A percentile compares a stretch with the other conserved stretches of the same genome.
Conservation (phyloP, 768 basidiomycete genomes). For the Sporobolomyces phaffii region DNA sequence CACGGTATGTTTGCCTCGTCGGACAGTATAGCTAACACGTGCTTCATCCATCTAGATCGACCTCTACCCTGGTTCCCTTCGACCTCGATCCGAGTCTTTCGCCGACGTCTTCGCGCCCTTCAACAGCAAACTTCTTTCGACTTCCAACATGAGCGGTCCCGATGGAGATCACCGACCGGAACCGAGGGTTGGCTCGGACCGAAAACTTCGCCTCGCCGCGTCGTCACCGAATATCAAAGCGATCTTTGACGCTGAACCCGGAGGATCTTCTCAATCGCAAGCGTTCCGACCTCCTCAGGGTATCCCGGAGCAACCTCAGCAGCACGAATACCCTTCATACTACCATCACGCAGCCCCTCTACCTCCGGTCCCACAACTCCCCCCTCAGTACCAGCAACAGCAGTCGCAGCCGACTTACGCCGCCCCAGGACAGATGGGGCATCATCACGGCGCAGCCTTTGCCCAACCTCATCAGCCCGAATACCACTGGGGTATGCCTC, state of each 20-base stretch:
- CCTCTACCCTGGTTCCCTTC: slow-evolving; percentile 54
- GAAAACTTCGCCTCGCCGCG: slow-evolving; percentile 64
- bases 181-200: slow-evolving; percentile 62
- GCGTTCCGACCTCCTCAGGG: not conserved
- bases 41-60: slow-evolving; percentile 38
- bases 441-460: not conserved
- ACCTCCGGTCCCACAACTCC: slow-evolving; percentile 21
- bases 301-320: not conserved
- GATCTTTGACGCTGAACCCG: slow-evolving; percentile 57
- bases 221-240: slow-evolving; percentile 95
- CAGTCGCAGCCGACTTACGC: not conserved
- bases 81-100: slow-evolving; percentile 73
- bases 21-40: not conserved
- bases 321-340: slow-evolving; percentile 16
- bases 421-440: not conserved
- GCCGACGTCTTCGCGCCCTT: slow-evolving; percentile 94
- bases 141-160: slow-evolving; percentile 41
- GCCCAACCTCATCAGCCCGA: slow-evolving; percentile 20
- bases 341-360: slow-evolving; percentile 7
- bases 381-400: slow-evolving; percentile 19
- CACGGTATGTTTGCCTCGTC: no score
- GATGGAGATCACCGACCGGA: slow-evolving; percentile 7
- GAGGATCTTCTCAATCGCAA: slow-evolving; percentile 1
- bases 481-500: slow-evolving; percentile 27
- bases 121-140: slow-evolving; percentile 85